These are phyloP conservation scores for Aphanomyces cochlioides DNA, from an alignment of 352 stramenopile species.

Conservation along the genomic window DNA sequence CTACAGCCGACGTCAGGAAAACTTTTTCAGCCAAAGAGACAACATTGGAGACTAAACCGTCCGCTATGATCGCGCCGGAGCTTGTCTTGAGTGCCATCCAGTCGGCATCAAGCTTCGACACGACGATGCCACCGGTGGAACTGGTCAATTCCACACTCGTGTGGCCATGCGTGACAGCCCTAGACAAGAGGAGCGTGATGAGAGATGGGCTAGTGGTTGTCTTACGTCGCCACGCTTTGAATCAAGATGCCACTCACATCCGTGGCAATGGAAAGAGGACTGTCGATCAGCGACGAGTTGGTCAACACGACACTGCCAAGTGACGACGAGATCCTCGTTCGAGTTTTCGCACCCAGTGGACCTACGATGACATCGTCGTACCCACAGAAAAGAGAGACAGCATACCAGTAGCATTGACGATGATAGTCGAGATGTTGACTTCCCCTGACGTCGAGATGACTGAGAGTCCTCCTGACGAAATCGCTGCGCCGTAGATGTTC, in stretches of 20 bases:
- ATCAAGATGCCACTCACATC: constrained; percentile 49
- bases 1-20: constrained; percentile 27
- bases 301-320: constrained; percentile 46
- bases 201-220: background rate
- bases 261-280: constrained; percentile 48
- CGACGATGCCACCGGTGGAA: constrained; percentile 47
- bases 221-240: constrained; percentile 43
- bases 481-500: constrained; percentile 40
- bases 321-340: constrained; percentile 38
- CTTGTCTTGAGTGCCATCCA: constrained; percentile 53
- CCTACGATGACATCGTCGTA: background rate
- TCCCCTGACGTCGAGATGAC: constrained; percentile 48
- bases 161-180: constrained; percentile 45
- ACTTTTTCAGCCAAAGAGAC: background rate
- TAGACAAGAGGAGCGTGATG: constrained; percentile 15
- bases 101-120: constrained; percentile 45
- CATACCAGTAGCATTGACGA: constrained; percentile 39
- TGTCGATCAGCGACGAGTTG: constrained; percentile 50
- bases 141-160: constrained; percentile 50
- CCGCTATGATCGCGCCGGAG: constrained; percentile 45
- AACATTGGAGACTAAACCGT: constrained; percentile 41
- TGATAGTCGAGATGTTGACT: constrained; percentile 44
- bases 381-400: background rate
- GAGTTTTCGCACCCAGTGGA: constrained; percentile 35
- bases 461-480: constrained; percentile 39